phyloP scores from a whole-genome alignment of 805 yeast species.

The Candida golubevii region DNA sequence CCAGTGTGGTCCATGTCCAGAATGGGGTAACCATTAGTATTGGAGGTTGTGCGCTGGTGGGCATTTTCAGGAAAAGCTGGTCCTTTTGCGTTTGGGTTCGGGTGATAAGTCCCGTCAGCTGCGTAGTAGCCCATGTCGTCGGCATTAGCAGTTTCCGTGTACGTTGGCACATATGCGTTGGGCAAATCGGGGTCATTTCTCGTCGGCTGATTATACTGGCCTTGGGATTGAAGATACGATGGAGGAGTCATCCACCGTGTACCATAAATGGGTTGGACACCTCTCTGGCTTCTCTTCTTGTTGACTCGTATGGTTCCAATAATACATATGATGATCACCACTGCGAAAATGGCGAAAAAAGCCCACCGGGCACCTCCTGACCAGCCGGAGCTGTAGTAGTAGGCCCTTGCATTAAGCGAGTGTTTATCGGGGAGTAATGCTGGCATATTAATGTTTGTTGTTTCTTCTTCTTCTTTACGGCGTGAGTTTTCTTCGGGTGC shows the following conservation, averaged over 20 bases:
- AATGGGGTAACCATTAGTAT: slow-evolving; percentile 12
- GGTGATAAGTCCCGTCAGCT: slow-evolving; percentile 41
- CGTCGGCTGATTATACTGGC: slow-evolving; percentile 44
- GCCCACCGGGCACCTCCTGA: slow-evolving; percentile 55
- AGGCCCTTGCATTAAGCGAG: background rate
- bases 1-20: background rate
- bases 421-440: background rate
- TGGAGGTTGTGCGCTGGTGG: slow-evolving; percentile 14
- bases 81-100: slow-evolving; percentile 18
- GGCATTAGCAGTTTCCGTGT: slow-evolving; percentile 62
- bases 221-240: slow-evolving; percentile 62
- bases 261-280: slow-evolving; percentile 62
- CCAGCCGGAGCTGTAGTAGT: slow-evolving; percentile 5
- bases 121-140: slow-evolving; percentile 79
- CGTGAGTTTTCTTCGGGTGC: no score
- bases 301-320: slow-evolving; percentile 53
- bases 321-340: slow-evolving; percentile 43
- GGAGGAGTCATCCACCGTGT: slow-evolving; percentile 90
- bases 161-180: slow-evolving; percentile 57
- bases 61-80: slow-evolving; percentile 14
- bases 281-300: slow-evolving; percentile 44
- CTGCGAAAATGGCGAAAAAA: slow-evolving; percentile 56
- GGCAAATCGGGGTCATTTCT: slow-evolving; percentile 40
- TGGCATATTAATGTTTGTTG: slow-evolving; percentile 1
- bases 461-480: no score